Evolutionary conservation across 164 flowering plant genomes (phyloP), one percentile per base, ranked within the genome.

Genomic region (Chimonanthus salicifolius): DNA sequence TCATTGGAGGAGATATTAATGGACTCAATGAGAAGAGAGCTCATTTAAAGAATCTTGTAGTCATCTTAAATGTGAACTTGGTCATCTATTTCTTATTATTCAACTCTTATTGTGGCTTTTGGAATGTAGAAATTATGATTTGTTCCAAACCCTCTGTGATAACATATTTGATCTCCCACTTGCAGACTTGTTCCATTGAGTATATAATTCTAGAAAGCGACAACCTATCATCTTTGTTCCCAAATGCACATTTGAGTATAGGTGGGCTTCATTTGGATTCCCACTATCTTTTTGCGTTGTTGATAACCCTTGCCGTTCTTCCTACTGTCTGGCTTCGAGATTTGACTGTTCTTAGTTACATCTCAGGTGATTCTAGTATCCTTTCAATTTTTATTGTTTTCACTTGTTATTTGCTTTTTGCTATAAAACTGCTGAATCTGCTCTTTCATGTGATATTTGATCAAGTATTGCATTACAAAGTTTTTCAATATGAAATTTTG

Each of bases 201-300:
- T 92, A 92, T 71, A 90, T 96, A 75, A 96, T 94, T 74, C 74
- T 96, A 87, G 99, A 96, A 88, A 77, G 97, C 68, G 99, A 96
- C 74, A 96, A 96, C 80, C 78, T 96, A 54, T 88, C 98, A 43
- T 84, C 97, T 21, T 71, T 96, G 71, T 96, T 94, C 80, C 99
- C 99, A 62, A 90, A 90, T 84, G 95, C 97, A 15, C 90, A 87
- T 73, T 15, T 94, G 72, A 88, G 78, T 72, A 43, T 96, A 45
- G 97, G 92, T 75, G 87, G 86, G 3, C 70, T 83, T 33, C 74
- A 77, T 44, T 70, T 96, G 64, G 72, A 84, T 66, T 77, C 99
- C 15, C 89, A 84, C 67, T 87, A 84, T 78, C 80, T 94, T 6
- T 96, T 96, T 77, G 98, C 99, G 5, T 44, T 94, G 74, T 63